phyloP scores from a whole-genome alignment of 176 grass and related monocot genomes.

The Alloteropsis semialata region DNA sequence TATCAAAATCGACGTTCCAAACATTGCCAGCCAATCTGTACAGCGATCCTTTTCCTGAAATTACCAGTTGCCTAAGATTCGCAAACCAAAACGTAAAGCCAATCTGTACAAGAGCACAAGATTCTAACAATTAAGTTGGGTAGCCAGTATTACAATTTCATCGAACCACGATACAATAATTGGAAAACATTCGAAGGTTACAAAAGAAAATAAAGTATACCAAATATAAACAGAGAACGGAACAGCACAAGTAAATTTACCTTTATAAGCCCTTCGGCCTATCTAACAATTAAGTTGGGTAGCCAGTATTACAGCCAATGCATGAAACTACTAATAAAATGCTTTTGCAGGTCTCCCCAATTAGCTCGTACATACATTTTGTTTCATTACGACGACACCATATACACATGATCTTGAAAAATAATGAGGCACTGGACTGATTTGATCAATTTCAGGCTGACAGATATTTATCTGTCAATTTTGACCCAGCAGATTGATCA shows the following conservation, averaged over 20 bases:
- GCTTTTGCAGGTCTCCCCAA: slow-evolving; percentile 18
- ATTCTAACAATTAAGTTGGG: not conserved
- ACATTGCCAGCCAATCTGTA: too few species aligned
- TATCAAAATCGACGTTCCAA: too few species aligned
- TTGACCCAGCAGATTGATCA: slow-evolving; percentile 15
- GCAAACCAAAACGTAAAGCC: not conserved
- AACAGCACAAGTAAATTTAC: slow-evolving; percentile 12
- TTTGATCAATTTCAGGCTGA: not conserved
- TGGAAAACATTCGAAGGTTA: not conserved
- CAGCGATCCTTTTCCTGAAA: not conserved
- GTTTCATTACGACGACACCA: slow-evolving; percentile 6
- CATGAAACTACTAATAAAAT: slow-evolving; percentile 6
- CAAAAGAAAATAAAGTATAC: not conserved
- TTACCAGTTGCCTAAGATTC: not conserved
- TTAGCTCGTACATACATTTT: slow-evolving; percentile 36
- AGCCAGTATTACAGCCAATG: slow-evolving; percentile 7
- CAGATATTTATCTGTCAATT: slow-evolving; percentile 31
- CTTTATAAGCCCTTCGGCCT: slow-evolving; percentile 19
- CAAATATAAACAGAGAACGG: not conserved
- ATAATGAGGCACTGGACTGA: not conserved
- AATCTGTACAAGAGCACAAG: not conserved
- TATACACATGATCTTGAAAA: slow-evolving; percentile 46
- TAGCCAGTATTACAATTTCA: too few species aligned
- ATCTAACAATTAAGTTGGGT: slow-evolving; percentile 34
- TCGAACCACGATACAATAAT: not conserved